Evolutionary conservation across 2,329 filamentous ascomycete species (phyloP), one percentile per base, ranked within the genome.

Genomic region (Albophoma yamanashiensis): DNA sequence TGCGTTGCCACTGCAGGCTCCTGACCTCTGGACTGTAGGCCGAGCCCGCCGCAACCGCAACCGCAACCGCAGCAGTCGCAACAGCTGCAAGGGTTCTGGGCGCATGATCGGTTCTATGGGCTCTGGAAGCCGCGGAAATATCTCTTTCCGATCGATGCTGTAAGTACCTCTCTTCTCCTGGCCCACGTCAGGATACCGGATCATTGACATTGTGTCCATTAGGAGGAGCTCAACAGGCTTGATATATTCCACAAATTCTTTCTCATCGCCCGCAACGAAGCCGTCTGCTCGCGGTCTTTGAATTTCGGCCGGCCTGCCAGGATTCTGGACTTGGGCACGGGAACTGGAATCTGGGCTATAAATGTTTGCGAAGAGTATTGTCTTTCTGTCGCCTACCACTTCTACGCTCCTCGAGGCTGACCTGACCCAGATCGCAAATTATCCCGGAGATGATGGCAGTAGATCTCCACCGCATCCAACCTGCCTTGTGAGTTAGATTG

Each of bases 291-390:
- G 36, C 60, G 62, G 59, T 63, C 47, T 39, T 63, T 67, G 31
- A 59, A 55, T 58, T 62, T 34, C 50, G 61, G 62, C 25, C 62
- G 59, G 55, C 59, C 53, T 4, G 69, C 68, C 38, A 74, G 76
- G 57, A 79, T 88, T 56, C 70, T 89, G 50, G 86, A 89, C 67
- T 70, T 96, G 59, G 93, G 92, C 50, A 92, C 89, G 64, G 93
- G 92, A 25, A 96, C 91, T 1, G 92, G 91, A 45, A 93, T 96
- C 62, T 97, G 93, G 93, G 85, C 89, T 47, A 89, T 95, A 67
- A 89, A 93, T 65, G 88, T 96, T 75, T 89, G 89, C 63, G 86
- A 74, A 64, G 63, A 89, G 82, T 91, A 78, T 76, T 36, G 20
- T 31, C 31, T 84, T 72, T 22, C 38, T 34, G 9, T 22, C 8